phyloP scores from a whole-genome alignment of 2,329 filamentous ascomycete genomes.

The Gremmenia infestans region DNA sequence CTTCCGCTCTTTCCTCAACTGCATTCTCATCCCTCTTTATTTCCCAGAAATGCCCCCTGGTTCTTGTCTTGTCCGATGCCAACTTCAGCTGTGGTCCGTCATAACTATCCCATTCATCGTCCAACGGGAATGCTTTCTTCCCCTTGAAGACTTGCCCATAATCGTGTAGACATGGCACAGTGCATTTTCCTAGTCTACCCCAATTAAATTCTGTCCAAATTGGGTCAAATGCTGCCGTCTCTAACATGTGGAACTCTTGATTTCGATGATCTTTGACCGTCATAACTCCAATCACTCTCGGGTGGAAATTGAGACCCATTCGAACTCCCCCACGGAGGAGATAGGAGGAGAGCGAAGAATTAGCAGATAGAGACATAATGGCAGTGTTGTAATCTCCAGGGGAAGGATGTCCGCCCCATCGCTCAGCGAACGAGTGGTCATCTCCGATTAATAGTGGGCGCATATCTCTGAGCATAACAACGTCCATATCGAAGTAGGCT shows the following conservation, averaged over 20 bases:
- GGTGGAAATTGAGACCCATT: conserved; percentile 55
- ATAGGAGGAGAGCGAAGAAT: conserved; percentile 49
- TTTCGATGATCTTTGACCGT: conserved; percentile 51
- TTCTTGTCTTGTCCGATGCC: conserved; percentile 18
- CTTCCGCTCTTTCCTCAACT: conserved; percentile 16
- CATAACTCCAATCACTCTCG: conserved; percentile 50
- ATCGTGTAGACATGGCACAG: conserved; percentile 49
- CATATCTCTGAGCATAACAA: conserved; percentile 50
- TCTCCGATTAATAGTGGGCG: conserved; percentile 47
- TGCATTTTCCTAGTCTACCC: conserved; percentile 46
- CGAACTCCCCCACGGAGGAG: conserved; percentile 49
- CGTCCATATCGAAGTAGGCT: conserved; percentile 52
- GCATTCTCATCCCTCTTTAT: conserved; percentile 18
- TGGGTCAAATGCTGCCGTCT: conserved; percentile 51
- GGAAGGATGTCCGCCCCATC: conserved; percentile 47
- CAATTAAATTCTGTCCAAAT: conserved; percentile 54
- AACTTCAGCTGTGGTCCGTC: conserved; percentile 39
- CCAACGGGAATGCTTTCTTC: conserved; percentile 38
- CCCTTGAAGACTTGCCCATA: conserved; percentile 49
- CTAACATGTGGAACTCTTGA: conserved; percentile 51
- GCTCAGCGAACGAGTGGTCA: conserved; percentile 47
- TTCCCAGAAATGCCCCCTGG: conserved; percentile 24
- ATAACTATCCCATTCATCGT: conserved; percentile 50
- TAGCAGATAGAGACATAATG: conserved; percentile 51
- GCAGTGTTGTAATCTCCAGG: conserved; percentile 54